Evolutionary conservation across 495 filamentous ascomycete species (phyloP).

Genomic region (Neurospora sp.): DNA sequence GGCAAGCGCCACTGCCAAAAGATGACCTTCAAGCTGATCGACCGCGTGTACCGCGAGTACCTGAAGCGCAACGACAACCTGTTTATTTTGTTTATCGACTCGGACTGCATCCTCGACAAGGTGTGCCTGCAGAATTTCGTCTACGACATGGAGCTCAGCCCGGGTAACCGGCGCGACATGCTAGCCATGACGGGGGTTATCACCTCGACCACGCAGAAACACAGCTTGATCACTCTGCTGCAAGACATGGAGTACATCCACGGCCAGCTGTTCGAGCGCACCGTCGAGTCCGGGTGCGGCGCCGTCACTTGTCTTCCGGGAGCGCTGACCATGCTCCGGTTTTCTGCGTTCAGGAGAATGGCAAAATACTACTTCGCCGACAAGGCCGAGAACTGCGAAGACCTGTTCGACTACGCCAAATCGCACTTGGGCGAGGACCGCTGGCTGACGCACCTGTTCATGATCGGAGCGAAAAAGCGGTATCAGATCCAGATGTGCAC

Average conservation of each 20-base stretch:
- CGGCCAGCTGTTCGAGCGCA: conserved; percentile 93
- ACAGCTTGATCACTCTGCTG: conserved; percentile 80
- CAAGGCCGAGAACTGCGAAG: conserved; percentile 90
- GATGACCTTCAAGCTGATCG: conserved; percentile 86
- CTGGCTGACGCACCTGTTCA: conserved; percentile 97
- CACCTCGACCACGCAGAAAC: conserved; percentile 84
- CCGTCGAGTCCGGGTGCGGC: conserved; percentile 91
- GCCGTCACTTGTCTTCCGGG: conserved; percentile 93
- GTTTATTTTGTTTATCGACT: conserved; percentile 96
- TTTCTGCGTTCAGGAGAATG: conserved; percentile 95
- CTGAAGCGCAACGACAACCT: conserved; percentile 82
- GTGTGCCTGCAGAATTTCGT: conserved; percentile 96
- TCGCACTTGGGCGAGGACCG: conserved; percentile 93
- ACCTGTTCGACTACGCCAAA: conserved; percentile 94
- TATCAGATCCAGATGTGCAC: conserved; percentile 98
- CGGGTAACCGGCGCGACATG: conserved; percentile 87
- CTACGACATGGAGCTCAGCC: conserved; percentile 98
- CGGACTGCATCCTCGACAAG: conserved; percentile 89
- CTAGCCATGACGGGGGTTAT: conserved; percentile 98
- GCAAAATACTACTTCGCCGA: conserved; percentile 98
- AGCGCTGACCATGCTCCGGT: conserved; percentile 87
- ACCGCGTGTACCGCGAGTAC: conserved; percentile 86
- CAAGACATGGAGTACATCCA: conserved; percentile 99
- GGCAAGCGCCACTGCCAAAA: conserved; percentile 94
- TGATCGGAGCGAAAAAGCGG: conserved; percentile 88